Evolutionary conservation across 2,329 filamentous ascomycete genomes (phyloP), one percentile per base, ranked within the genome.

Genomic region (Apiospora arundinis): DNA sequence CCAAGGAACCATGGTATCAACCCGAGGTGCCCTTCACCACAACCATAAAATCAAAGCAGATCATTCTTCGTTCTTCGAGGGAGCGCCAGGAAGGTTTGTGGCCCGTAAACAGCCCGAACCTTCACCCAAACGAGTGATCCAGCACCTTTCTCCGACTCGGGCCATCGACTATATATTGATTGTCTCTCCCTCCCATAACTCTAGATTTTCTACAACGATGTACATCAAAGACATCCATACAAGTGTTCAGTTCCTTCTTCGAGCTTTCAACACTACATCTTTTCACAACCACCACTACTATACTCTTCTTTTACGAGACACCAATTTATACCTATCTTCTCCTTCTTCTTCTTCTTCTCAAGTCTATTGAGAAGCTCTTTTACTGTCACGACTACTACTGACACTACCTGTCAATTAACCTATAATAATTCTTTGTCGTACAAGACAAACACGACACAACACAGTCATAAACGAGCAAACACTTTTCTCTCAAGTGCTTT

Each of bases 401-500:
- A 40, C 56, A 37, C 32, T n/a, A 40, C 7, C 9, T 23, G 56
- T 40, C 56, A 63, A 63, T 12, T 28, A 9, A 63, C 18, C 8
- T 14, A 9, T 63, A 40, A 3, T n/a, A 12, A 9, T 12, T 21
- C 32, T 21, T 21, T 60, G 52, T 60, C 52, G 28, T 60, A 60
- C 52, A 60, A 21, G 52, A 37, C 52, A 56, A 25, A 56, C 7
- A 32, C 25, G 16, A 56, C 8, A 60, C 52, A 1, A 37, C 52
- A 63, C 56, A 63, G 56, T 63, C 56, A 63, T 63, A 40, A n/a
- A 4, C 9, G 28, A 18, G 56, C 56, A 63, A 63, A 40, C 32
- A 63, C 8, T 40, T 8, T 63, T 63, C 45, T 48, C 45, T 48
- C 56, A 63, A 23, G 12, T 63, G 9, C 7, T 60, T 37, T 4